Conservation (phyloP, 2,329 filamentous ascomycete genomes). For the Aspergillus caelatus region DNA sequence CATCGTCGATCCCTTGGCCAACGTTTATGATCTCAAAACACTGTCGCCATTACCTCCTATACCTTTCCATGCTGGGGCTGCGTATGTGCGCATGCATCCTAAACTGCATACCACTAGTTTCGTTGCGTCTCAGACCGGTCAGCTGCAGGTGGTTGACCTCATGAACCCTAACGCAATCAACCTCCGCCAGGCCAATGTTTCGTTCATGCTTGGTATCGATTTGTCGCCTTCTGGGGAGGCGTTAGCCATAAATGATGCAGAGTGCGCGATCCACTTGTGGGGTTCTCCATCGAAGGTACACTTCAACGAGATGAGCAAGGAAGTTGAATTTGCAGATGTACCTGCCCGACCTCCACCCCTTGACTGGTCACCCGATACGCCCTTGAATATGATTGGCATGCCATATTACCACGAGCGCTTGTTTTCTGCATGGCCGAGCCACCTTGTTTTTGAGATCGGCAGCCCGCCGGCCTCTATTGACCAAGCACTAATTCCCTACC, state of each 20-base stretch:
- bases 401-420: slow-evolving; percentile 89
- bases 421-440: slow-evolving; percentile 85
- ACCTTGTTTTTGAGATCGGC: slow-evolving; percentile 81
- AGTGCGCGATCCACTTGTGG: slow-evolving; percentile 82
- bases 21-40: slow-evolving; percentile 94
- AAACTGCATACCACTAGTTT: slow-evolving; percentile 94
- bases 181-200: slow-evolving; percentile 78
- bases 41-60: slow-evolving; percentile 86
- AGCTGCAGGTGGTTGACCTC: slow-evolving; percentile 93
- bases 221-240: slow-evolving; percentile 87
- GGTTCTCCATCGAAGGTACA: slow-evolving; percentile 82
- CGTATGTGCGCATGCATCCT: slow-evolving; percentile 95
- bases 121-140: slow-evolving; percentile 86
- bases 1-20: slow-evolving; percentile 89
- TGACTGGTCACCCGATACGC: slow-evolving; percentile 74
- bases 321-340: slow-evolving; percentile 75
- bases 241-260: slow-evolving; percentile 76
- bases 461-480: slow-evolving; percentile 79
- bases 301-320: slow-evolving; percentile 79
- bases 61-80: slow-evolving; percentile 86
- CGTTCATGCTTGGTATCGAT: slow-evolving; percentile 78
- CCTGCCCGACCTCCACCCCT: slow-evolving; percentile 64
- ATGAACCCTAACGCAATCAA: slow-evolving; percentile 90
- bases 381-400: slow-evolving; percentile 83
- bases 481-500: slow-evolving; percentile 65